These are phyloP conservation scores for Suhomyces bribrorum DNA, from an alignment of 1,139 yeast genomes.

Conservation along the genomic window DNA sequence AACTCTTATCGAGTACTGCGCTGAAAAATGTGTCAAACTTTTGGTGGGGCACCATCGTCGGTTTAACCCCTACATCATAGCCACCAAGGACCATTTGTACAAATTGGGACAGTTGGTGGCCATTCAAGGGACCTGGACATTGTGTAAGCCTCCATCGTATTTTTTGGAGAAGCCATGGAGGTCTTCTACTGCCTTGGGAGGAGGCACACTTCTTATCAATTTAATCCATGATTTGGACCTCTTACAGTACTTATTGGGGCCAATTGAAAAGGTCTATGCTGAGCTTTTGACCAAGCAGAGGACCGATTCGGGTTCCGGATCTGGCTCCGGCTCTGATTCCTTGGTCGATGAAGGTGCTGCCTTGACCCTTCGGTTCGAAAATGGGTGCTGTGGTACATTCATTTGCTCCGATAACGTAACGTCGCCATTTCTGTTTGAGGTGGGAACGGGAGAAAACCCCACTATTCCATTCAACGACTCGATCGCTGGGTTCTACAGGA, in stretches of 20 bases:
- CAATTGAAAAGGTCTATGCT: constrained; percentile 40
- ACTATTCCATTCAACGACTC: constrained; percentile 36
- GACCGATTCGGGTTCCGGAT: constrained; percentile 15
- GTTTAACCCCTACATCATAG: constrained; percentile 44
- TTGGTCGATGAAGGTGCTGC: constrained; percentile 49
- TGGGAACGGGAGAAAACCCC: constrained; percentile 48
- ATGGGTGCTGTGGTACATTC: constrained; percentile 44
- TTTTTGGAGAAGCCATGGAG: constrained; percentile 45
- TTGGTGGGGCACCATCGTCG: constrained; percentile 49
- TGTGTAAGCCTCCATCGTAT: constrained; percentile 38
- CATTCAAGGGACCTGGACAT: constrained; percentile 45
- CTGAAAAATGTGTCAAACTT: constrained; percentile 28
- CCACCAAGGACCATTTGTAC: constrained; percentile 32
- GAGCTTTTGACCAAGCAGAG: constrained; percentile 38
- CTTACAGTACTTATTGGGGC: constrained; percentile 43
- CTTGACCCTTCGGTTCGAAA: constrained; percentile 38
- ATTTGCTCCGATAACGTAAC: constrained; percentile 45
- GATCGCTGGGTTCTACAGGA: constrained; percentile 39
- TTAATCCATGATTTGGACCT: constrained; percentile 46
- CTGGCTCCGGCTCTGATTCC: constrained; percentile 17
- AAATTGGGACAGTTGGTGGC: constrained; percentile 37
- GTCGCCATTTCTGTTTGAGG: constrained; percentile 45
- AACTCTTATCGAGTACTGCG: constrained; percentile 31
- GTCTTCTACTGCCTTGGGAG: constrained; percentile 35
- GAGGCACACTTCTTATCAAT: constrained; percentile 43